Percentiles rank a stretch among this genome's conserved stretches.
Evolutionary conservation across 2,329 filamentous ascomycete genomes (phyloP).

Genomic region (Claviceps sp.): DNA sequence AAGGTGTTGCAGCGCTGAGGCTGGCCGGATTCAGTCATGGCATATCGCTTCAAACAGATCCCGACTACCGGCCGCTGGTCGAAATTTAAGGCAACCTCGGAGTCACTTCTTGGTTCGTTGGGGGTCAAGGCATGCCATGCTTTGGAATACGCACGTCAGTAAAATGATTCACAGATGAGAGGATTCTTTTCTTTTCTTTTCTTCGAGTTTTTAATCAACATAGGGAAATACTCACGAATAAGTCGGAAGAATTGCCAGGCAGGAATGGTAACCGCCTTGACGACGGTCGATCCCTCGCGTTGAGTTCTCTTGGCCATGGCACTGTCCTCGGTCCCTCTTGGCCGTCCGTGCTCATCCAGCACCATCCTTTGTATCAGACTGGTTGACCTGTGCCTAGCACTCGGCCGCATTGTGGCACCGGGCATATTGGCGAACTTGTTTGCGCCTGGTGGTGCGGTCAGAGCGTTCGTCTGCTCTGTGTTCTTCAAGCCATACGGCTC

Average conservation of each 20-base stretch:
- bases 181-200: background rate
- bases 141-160: conserved; percentile 18
- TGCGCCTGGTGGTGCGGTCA: background rate
- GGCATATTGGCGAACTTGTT: background rate
- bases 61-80: conserved; percentile 75
- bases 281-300: conserved; percentile 34
- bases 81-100: conserved; percentile 81
- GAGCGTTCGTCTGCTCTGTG: background rate
- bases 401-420: conserved; percentile 6
- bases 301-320: conserved; percentile 29
- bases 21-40: conserved; percentile 52
- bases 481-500: background rate
- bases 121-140: conserved; percentile 66
- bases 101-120: conserved; percentile 46
- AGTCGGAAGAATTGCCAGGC: conserved; percentile 96
- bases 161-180: background rate
- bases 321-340: conserved; percentile 27
- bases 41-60: conserved; percentile 83
- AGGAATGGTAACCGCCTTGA: conserved; percentile 83
- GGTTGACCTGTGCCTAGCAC: conserved; percentile 33
- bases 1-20: conserved; percentile 64
- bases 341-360: conserved; percentile 35
- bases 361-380: conserved; percentile 50
- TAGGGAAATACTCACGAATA: conserved; percentile 48
- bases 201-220: background rate